Base-by-base conservation (phyloP, 306 rosid genomes). In the Urtica urens region DNA sequence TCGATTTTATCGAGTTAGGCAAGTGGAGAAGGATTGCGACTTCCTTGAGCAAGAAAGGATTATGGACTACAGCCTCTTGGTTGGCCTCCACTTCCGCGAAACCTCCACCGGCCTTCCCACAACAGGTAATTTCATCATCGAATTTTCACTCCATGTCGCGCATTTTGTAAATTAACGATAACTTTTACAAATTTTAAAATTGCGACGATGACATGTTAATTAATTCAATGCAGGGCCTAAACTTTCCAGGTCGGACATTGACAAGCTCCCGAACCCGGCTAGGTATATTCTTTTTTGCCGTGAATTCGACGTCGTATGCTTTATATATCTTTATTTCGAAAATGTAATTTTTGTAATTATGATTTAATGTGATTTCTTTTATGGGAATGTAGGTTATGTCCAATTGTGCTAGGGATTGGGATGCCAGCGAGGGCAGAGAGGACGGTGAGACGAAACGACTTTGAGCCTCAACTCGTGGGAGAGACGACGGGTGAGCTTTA, bases 61-160 rank as follows among this genome's bases (percentile, higher is more conserved):
- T 53, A 90, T 90, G 99, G 99, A 90, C 71, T 90, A 90, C 46
- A 90, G 99, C 59, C 78, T 90, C 67, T 53, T 90, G 81, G 76
- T 90, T 18, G 99, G 99, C 35, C 87, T 90, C 64, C 99, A 90
- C 66, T 85, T 90, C 40, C 73, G 68, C 53, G 93, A 79, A 58
- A 35, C 75, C 35, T 63, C 87, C 2, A 46, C 56, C 43, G 1
- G 51, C 51, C 61, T 51, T 53, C 30, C 38, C 47, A 24, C 33
- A 31, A 25, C 18, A 13, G 40, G 13, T 44, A 46, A 2, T 27
- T 65, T 17, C 46, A 20, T 19, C 43, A 30, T 23, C 20, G 41
- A 20, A 17, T 25, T 52, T 29, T 18, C 15, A 31, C 12, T 19
- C 13, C 35, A n/a, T 10, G 55, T 54, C 14, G 28, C 25, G 23